phyloP scores from a whole-genome alignment of 805 yeast genomes.

The Blastobotrys mokoenaii region DNA sequence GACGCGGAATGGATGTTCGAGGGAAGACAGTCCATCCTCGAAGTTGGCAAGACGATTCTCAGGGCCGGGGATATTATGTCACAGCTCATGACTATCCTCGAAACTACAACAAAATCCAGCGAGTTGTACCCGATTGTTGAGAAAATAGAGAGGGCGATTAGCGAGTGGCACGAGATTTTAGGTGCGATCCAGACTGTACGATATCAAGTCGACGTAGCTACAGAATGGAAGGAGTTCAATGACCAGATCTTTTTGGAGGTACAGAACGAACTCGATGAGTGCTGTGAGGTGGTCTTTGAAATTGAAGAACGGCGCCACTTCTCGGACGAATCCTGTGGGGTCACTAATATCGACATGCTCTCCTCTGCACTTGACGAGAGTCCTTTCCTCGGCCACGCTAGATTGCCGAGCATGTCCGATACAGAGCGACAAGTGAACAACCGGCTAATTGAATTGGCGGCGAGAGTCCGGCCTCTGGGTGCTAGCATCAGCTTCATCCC shows the following conservation, averaged over 20 bases:
- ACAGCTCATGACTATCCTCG: conserved; percentile 16
- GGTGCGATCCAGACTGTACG: conserved; percentile 10
- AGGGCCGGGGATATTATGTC: conserved; percentile 18
- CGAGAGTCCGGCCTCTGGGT: conserved; percentile 16
- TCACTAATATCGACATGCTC: conserved; percentile 10
- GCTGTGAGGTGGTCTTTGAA: conserved; percentile 16
- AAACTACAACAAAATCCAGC: conserved; percentile 6
- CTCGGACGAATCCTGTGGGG: neutral
- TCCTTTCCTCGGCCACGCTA: conserved; percentile 11
- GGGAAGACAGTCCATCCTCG: conserved; percentile 16
- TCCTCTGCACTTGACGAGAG: conserved; percentile 10
- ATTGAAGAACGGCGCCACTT: conserved; percentile 15
- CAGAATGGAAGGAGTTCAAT: conserved; percentile 23
- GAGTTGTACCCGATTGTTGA: conserved; percentile 12
- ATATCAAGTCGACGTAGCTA: conserved; percentile 18
- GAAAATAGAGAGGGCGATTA: conserved; percentile 15
- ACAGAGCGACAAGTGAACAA: conserved; percentile 14
- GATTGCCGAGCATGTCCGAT: conserved; percentile 14
- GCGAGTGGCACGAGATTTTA: conserved; percentile 17
- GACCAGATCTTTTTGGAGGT: conserved; percentile 20
- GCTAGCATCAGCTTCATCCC: conserved; percentile 20
- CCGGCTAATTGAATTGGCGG: conserved; percentile 12
- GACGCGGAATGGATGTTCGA: conserved; percentile 22
- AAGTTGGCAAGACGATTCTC: conserved; percentile 13
- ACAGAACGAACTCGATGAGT: conserved; percentile 17